Evolutionary conservation across 2,329 filamentous ascomycete genomes (phyloP), one percentile per base, ranked within the genome.

Genomic region (Fusarium setosum): DNA sequence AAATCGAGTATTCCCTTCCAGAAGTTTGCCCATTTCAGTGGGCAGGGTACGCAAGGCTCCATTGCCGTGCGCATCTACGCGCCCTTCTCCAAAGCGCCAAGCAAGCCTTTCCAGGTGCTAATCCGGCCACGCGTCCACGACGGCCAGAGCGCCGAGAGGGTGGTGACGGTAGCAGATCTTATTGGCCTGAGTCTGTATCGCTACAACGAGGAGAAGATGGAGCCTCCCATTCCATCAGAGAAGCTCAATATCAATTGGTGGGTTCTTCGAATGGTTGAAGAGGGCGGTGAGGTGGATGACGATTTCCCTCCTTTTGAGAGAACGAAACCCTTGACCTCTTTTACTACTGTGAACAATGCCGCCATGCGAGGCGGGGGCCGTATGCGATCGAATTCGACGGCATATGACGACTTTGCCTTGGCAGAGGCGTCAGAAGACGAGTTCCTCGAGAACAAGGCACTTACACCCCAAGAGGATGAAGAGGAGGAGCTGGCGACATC

Each of bases 231-330:
- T 10, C 81, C 88, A 0, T 75, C 80, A 3, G 86, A 89, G 49
- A 92, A 93, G 72, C 82, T 88, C 51, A 93, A 92, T 69, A 90
- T 94, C 69, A 95, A 95, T 72, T 89, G 89, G 81, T 96, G 92
- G 91, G 92, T 89, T 21, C 79, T 96, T 56, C 86, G 92, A 37
- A 94, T 96, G 88, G 92, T 94, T 2, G 89, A 96, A 62, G 89
- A 96, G 73, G 92, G 92, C 56, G 93, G 91, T 47, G 92, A 96
- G 72, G 89, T 95, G 2, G 92, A 96, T 68, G 91, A 93, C 66
- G 93, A 96, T 72, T 96, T 96, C 66, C 92, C 92, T 29, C 89
- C 92, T 0, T 82, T 96, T 37, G 90, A 92, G 58, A 85, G 92
- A 32, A 92, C 87, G 20, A 91, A 91, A 70, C 86, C 89, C 3